Evolutionary conservation across 2,329 filamentous ascomycete species (phyloP), one percentile per base, ranked within the genome.

Genomic region (Thielaviopsis euricoi): DNA sequence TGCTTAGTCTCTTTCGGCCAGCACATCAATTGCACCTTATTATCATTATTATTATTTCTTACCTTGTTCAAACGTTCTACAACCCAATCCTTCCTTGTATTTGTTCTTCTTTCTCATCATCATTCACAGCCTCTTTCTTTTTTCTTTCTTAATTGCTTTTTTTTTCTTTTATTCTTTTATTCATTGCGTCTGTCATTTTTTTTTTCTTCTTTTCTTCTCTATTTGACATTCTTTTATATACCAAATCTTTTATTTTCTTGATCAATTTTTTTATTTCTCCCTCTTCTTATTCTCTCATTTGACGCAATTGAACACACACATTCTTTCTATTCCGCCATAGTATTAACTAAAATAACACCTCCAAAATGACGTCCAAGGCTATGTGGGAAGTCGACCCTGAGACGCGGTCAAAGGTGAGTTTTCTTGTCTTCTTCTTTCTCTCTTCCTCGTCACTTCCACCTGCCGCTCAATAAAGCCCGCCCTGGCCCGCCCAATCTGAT

Each of bases 361-460:
- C 13, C 64, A 65, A 64, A 58, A 81, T 83, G 80, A 74, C 80
- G 64, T 77, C 81, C 67, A 91, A 90, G 73, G 81, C 78, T 64
- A 91, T 95, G 86, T 98, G 93, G 93, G 93, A 98, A 75, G 89
- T 98, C 64, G 93, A 98, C 72, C 93, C 93, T 53, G 91, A 97
- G 77, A 97, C 91, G 62, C 83, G 89, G 73, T 89, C 86, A 68
- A 97, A 97, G 82, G 90, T 94, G 74, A 65, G 71, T 60, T 46
- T 54, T 0, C 29, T 10, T 40, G 25, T n/a, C 4, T 19, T 33
- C 50, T 17, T 19, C 3, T 48, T 37, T 12, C 19, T 21, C 23
- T 13, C n/a, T 13, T 33, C 21, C 53, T 25, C 19, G 15, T n/a
- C 50, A 6, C 40, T 48, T 48, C 22, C n/a, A 23, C 50, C 37